Evolutionary conservation across 192 early-diverging fungal genomes (phyloP), one percentile per base, ranked within the genome.

Genomic region (Backusella australiensis): DNA sequence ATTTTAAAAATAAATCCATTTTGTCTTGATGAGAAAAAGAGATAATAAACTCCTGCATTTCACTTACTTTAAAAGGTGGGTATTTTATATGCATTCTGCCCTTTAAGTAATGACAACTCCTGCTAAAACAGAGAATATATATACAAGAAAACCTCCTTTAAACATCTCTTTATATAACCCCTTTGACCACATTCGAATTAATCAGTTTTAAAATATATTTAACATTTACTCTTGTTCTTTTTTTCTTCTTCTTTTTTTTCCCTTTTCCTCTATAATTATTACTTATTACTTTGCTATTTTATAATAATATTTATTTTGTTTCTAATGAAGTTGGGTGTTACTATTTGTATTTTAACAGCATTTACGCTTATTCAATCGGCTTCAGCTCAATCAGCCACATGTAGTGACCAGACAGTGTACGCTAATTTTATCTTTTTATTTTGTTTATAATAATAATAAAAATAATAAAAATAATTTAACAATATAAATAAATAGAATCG

Each of bases 341-440:
- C 41, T 49, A n/a, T 71, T 49, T 35, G 8, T 36, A 39, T 17
- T 26, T 49, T 44, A 71, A 26, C 26, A 46, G n/a, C 26, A 34
- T 17, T 36, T 32, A 6, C 42, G 12, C 42, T 17, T n/a, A 49
- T 49, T 71, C 70, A 71, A 34, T 46, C 42, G 29, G 41, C 42
- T 6, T 71, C 23, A 6, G 70, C 42, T 41, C 70, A 71, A 71
- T 71, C 41, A 69, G 35, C 68, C 21, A 44, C 74, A 26, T 80
- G 78, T 35, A 34, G 26, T 34, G 79, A 69, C 53, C 74, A 75
- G 35, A 71, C 39, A 21, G 71, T 80, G 79, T 80, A 80, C 26
- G 79, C 66, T 63, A 63, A 63, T 4, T 70, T 5, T 70, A 39
- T 77, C 19, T 38, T 46, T 17, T n/a, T 26, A 12, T n/a, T 69